These are phyloP conservation scores for Haplosporangium gracile DNA, from an alignment of 192 early-diverging fungal genomes.

Conservation along the genomic window DNA sequence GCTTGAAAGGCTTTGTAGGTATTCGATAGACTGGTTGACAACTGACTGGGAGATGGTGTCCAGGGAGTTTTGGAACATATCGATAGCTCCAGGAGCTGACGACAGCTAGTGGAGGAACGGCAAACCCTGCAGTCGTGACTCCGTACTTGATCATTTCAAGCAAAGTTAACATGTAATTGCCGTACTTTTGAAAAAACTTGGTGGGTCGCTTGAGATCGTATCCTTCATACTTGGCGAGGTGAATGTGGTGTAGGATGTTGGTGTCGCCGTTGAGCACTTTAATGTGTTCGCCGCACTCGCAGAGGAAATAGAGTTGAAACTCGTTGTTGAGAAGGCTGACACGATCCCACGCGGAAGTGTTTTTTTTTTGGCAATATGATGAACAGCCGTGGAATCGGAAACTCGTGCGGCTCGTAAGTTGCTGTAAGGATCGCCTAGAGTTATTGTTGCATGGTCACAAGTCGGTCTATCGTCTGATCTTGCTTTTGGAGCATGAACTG, in stretches of 20 bases:
- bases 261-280: not conserved
- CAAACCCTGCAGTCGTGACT: too few species aligned
- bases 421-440: not conserved
- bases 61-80: too few species aligned
- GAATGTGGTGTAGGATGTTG: not conserved
- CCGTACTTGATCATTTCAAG: too few species aligned
- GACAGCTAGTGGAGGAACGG: too few species aligned
- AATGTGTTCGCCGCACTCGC: constrained; percentile 4
- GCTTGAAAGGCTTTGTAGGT: too few species aligned
- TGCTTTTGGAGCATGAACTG: not conserved
- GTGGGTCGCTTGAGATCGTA: too few species aligned
- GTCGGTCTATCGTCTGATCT: not conserved
- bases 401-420: not conserved
- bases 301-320: constrained; percentile 3
- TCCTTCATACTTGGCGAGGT: not conserved
- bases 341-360: not conserved
- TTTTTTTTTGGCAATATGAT: not conserved
- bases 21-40: too few species aligned
- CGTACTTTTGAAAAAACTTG: too few species aligned
- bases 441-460: not conserved
- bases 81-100: too few species aligned
- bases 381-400: not conserved
- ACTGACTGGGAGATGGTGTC: too few species aligned
- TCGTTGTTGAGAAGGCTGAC: not conserved
- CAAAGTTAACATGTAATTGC: too few species aligned